phyloP scores from a whole-genome alignment of 108 stramenopile genomes.

The Skeletonema menzelii region DNA sequence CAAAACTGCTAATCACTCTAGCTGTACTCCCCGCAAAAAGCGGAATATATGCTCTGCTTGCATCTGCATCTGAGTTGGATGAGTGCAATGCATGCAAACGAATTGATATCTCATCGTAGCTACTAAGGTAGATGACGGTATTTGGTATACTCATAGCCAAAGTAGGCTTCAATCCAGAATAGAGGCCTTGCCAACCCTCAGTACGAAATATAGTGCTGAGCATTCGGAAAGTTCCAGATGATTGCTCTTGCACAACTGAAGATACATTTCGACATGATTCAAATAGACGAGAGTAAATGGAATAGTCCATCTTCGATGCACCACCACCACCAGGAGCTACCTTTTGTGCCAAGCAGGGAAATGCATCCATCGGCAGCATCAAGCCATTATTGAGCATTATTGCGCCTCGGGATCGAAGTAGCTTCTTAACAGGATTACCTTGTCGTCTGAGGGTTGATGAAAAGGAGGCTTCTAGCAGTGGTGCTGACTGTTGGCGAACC shows the following conservation, averaged over 20 bases:
- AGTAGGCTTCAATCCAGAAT: conserved; percentile 80
- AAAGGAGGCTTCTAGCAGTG: conserved; percentile 1
- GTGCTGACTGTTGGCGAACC: conserved; percentile 57
- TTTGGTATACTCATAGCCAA: conserved; percentile 83
- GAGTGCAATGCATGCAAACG: not conserved
- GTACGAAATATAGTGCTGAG: conserved; percentile 51
- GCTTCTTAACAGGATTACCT: not conserved
- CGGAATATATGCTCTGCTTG: conserved; percentile 43
- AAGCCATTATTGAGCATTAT: conserved; percentile 63
- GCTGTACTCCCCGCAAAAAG: conserved; percentile 78
- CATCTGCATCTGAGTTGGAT: not conserved
- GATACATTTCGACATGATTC: conserved; percentile 16
- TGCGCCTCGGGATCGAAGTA: conserved; percentile 51
- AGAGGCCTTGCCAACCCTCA: conserved; percentile 79
- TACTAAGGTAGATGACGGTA: conserved; percentile 89
- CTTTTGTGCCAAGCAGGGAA: conserved; percentile 53
- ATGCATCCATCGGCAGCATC: conserved; percentile 42
- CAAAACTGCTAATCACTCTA: conserved; percentile 71
- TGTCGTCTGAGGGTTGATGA: not conserved
- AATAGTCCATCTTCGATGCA: conserved; percentile 16
- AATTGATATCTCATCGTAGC: conserved; percentile 80
- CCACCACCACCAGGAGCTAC: conserved; percentile 14
- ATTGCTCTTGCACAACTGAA: not conserved
- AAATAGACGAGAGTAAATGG: conserved; percentile 12
- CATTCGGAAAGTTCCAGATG: conserved; percentile 48